phyloP scores from a whole-genome alignment of 1,139 yeast genomes.

The Lodderomyces pseudojiufengensis region DNA sequence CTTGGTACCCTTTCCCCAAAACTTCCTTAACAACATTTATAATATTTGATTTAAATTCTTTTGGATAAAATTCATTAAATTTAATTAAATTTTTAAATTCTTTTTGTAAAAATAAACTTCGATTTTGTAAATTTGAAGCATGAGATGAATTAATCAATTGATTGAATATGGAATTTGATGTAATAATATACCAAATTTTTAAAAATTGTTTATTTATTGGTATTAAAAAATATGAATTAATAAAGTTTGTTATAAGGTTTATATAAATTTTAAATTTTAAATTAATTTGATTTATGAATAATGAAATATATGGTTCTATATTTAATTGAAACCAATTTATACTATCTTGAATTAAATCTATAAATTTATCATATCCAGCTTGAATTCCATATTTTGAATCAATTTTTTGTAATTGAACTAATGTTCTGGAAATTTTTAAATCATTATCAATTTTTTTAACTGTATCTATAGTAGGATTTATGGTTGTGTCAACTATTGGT shows the following conservation, averaged over 20 bases:
- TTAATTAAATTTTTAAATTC: conserved; percentile 30
- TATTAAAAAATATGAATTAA: background rate
- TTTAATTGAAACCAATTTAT: no score
- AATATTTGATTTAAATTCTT: conserved; percentile 13
- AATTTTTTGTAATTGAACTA: conserved; percentile 1
- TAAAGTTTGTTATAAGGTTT: background rate
- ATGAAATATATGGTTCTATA: no score
- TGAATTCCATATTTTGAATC: conserved; percentile 7
- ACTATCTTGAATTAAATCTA: no score
- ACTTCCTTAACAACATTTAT: conserved; percentile 23
- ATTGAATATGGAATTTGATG: background rate
- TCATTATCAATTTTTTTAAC: conserved; percentile 7
- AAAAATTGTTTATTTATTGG: background rate
- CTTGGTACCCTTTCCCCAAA: conserved; percentile 12
- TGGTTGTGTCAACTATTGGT: conserved; percentile 11
- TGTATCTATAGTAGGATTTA: conserved; percentile 9
- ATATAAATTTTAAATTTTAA: no score
- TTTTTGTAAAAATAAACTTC: conserved; percentile 21
- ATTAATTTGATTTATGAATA: no score
- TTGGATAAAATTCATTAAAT: conserved; percentile 17
- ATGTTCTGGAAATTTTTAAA: conserved; percentile 4
- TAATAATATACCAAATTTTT: background rate
- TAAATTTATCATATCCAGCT: background rate
- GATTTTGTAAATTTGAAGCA: conserved; percentile 16
- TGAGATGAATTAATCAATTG: conserved; percentile 10